Conservation (phyloP, 176 grass and related monocot genomes). For the Juncus inflexus region DNA sequence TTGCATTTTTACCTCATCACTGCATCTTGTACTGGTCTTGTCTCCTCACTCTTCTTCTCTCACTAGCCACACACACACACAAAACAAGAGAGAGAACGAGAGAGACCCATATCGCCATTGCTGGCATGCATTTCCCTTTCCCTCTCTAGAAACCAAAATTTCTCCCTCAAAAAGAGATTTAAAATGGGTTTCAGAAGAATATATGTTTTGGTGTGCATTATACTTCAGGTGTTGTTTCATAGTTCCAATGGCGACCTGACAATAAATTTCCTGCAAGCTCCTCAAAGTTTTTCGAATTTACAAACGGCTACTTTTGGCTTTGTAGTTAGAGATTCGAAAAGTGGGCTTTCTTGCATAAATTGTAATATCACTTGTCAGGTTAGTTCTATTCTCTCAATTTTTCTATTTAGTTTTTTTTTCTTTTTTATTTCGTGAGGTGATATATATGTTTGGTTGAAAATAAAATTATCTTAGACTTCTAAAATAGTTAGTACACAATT, state of each 20-base stretch:
- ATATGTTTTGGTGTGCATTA: slow-evolving; percentile 7
- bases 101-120: slow-evolving; percentile 7
- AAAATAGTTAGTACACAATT: no score
- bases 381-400: slow-evolving; percentile 4
- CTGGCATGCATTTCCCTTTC: slow-evolving; percentile 9
- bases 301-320: slow-evolving; percentile 54
- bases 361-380: slow-evolving; percentile 77
- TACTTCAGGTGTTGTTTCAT: slow-evolving; percentile 18
- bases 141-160: neutral
- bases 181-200: slow-evolving; percentile 20
- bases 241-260: slow-evolving; percentile 10
- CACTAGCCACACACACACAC: neutral
- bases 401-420: neutral
- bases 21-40: slow-evolving; percentile 17
- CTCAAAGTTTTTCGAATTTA: slow-evolving; percentile 42
- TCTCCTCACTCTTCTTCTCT: slow-evolving; percentile 10
- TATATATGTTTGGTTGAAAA: no score
- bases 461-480: no score
- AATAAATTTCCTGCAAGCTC: slow-evolving; percentile 39
- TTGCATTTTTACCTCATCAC: slow-evolving; percentile 28
- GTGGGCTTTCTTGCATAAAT: slow-evolving; percentile 37
- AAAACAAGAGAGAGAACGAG: neutral
- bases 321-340: slow-evolving; percentile 31
- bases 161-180: slow-evolving; percentile 5
- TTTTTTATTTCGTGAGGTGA: neutral